Base-by-base conservation (phyloP, 1,284 basidiomycete genomes). In the Puccinia novopanici region DNA sequence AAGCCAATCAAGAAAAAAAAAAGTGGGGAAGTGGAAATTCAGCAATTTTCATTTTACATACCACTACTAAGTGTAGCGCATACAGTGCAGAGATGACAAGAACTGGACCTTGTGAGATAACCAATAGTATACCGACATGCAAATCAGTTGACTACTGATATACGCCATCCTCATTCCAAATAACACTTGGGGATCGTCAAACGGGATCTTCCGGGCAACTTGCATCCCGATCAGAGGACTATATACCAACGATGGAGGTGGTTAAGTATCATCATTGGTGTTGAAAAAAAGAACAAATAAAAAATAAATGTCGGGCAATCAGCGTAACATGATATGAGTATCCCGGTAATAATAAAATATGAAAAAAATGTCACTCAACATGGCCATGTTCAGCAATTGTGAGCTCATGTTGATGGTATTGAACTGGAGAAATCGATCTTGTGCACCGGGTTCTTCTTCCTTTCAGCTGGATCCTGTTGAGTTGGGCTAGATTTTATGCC, bases 171-270 rank as follows among this genome's bases (percentile, higher is more conserved):
- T 92, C 78, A 95, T 92, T 85, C 93, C 93, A 84, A 88, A 88
- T 84, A 98, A 89, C 73, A 92, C 89, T 82, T 91, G 87, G 13
- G 94, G 93, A 86, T 98, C 91, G 68, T 97, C 93, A 84, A 98
- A 95, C 19, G 93, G 92, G 83, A 98, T 92, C 87, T 91, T 92
- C 84, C 93, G 90, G 83, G 94, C 94, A 86, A 97, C 92, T 83
- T 87, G 85, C 84, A 86, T 85, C 8, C 77, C 77, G 45, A 80
- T 65, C 54, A 80, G 55, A 48, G 77, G 77, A 52, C 77, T 80
- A 42, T 5, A 68, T 50, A 19, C 27, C 30, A 34, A 54, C 0
- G 37, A 54, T 48, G 8, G 2, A 59, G 15, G 22, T 22, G 52
- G 48, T 48, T 71, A 17, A 17, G 90, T 82, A 94, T 94, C n/a